phyloP scores from a whole-genome alignment of 2,329 filamentous ascomycete species.

The Diaporthe citri region DNA sequence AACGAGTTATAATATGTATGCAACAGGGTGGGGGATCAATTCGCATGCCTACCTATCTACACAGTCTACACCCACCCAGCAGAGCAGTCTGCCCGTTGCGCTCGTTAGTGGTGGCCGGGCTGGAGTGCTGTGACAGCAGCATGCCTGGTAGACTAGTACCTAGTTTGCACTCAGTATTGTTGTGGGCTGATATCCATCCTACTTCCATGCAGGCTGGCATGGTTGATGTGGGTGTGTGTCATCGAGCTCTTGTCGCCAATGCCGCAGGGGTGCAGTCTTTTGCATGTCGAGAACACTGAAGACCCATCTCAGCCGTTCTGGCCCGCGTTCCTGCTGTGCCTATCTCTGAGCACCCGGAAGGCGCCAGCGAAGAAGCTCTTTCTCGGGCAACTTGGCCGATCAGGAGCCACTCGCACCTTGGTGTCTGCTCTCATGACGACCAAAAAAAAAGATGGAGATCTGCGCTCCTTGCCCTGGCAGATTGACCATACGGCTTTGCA shows the following conservation, averaged over 20 bases:
- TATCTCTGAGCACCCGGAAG: slow-evolving; percentile 1
- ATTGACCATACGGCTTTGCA: not conserved
- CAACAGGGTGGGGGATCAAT: not conserved
- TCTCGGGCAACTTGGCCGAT: slow-evolving; percentile 3
- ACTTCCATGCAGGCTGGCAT: not conserved
- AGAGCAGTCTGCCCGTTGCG: not conserved
- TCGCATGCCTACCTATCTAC: not conserved
- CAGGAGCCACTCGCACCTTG: not conserved
- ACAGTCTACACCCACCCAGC: too few relatives aligned
- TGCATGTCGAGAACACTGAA: not conserved
- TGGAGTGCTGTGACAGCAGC: not conserved
- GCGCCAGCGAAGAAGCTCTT: slow-evolving; percentile 9
- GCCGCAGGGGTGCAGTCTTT: slow-evolving; percentile 18
- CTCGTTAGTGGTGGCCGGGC: not conserved
- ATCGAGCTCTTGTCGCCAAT: not conserved
- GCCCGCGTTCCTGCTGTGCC: slow-evolving; percentile 4
- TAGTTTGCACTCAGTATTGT: not conserved
- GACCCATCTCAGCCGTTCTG: slow-evolving; percentile 11
- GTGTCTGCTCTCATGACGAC: slow-evolving; percentile 4
- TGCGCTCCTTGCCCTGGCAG: not conserved
- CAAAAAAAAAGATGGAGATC: not conserved
- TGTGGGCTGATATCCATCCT: slow-evolving; percentile 24
- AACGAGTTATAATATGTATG: not conserved
- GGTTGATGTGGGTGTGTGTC: slow-evolving; percentile 23
- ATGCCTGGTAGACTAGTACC: not conserved